Base-by-base conservation (phyloP, 768 basidiomycete species). In the Leccinellum rugosiceps region DNA sequence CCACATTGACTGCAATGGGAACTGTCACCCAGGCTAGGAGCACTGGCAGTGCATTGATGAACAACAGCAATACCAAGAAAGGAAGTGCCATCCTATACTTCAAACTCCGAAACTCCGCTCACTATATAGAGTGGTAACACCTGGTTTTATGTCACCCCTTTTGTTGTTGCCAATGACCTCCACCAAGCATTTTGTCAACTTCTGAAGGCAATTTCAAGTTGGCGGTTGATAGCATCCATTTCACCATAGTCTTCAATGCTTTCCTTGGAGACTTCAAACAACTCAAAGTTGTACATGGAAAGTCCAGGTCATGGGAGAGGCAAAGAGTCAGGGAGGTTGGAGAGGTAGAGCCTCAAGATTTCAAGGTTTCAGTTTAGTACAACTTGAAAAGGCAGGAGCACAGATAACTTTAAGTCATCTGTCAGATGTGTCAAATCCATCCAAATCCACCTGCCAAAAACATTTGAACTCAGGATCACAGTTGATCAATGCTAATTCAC, bases 101-200 rank as follows among this genome's bases (percentile, higher is more conserved):
- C 0, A 64, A 31, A 53, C 70, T 64, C 71, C 59, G 71, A 67
- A 64, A 55, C 58, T 65, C 69, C 68, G 68, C 58, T n/a, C 4
- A 11, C 7, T 2, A 65, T 68, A 72, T 70, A 72, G 53, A 58
- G 31, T 45, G 1, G 15, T 4, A 13, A 32, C 44, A 5, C 21
- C 17, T 6, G 21, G 50, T 58, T 63, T 64, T 38, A 60, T 49
- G 64, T 73, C 55, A 60, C 72, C 70, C 70, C 65, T 70, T 58
- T 46, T 62, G 61, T 63, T 46, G 52, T 55, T 70, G 63, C 68
- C 59, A 65, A 65, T 65, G 61, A 46, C 50, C 41, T 19, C 59
- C 57, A 31, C 11, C 13, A 50, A 41, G 17, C 21, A n/a, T 30
- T 17, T 13, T 30, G 47, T 17, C 28, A 10, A 10, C 21, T 15